A percentile compares a stretch with the other conserved stretches of the same genome.
These are phyloP conservation scores for Microsporum canis DNA, from an alignment of 2,329 filamentous ascomycete species.

Conservation along the genomic window DNA sequence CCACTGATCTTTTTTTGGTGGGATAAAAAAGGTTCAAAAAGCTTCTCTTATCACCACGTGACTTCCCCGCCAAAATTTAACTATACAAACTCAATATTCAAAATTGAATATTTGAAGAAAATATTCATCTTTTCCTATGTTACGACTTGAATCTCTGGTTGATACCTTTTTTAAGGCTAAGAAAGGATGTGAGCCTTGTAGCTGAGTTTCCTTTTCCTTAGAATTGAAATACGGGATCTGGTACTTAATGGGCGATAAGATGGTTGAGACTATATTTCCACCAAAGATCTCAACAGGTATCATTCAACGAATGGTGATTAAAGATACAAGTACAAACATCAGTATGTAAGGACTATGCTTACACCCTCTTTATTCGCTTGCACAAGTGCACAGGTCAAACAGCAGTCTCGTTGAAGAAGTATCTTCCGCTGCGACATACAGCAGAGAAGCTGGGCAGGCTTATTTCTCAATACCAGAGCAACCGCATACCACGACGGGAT, in stretches of 20 bases:
- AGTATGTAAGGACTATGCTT: not conserved
- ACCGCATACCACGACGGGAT: not conserved
- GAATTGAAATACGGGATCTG: too few species aligned
- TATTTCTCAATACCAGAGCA: not conserved
- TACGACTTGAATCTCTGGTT: too few species aligned
- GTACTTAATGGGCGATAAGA: too few species aligned
- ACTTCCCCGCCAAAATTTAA: not conserved
- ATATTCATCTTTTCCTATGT: too few species aligned
- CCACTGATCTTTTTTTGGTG: not conserved
- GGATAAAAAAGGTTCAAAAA: not conserved
- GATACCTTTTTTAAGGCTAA: too few species aligned
- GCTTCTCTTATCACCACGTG: conserved; percentile 4
- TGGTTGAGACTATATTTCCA: too few species aligned
- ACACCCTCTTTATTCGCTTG: not conserved
- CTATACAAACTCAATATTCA: too few species aligned
- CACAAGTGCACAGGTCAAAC: not conserved
- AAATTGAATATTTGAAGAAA: too few species aligned
- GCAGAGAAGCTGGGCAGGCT: not conserved
- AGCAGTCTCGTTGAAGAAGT: not conserved
- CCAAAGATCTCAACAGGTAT: too few species aligned
- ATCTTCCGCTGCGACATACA: not conserved
- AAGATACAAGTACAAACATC: not conserved
- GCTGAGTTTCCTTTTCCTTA: too few species aligned
- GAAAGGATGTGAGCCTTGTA: too few species aligned
- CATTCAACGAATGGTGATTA: too few species aligned